Evolutionary conservation across 345 rosid genomes (phyloP).

Genomic region (Brassica napus): Da-Ae NC_063442.1:10677501-10678000

Average conservation of each 20-base stretch:
- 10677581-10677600: slow-evolving; percentile 97
- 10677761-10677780: slow-evolving; percentile 93
- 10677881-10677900: slow-evolving; percentile 98
- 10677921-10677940: slow-evolving; percentile 17
- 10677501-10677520: slow-evolving; percentile 98
- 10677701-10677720: not conserved
- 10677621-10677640: slow-evolving; percentile 42
- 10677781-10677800: slow-evolving; percentile 87
- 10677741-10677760: slow-evolving; percentile 74
- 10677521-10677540: slow-evolving; percentile 92
- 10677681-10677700: slow-evolving; percentile 4
- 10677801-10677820: slow-evolving; percentile 97
- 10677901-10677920: slow-evolving; percentile 23
- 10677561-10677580: slow-evolving; percentile 96
- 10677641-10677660: not conserved
- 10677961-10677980: slow-evolving; percentile 96
- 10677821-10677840: slow-evolving; percentile 92
- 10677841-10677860: slow-evolving; percentile 95
- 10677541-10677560: slow-evolving; percentile 95
- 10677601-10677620: slow-evolving; percentile 79
- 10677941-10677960: slow-evolving; percentile 47
- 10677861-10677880: slow-evolving; percentile 92
- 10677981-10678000: slow-evolving; percentile 90
- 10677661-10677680: not conserved
- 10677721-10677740: slow-evolving; percentile 9